Evolutionary conservation across 306 rosid genomes (phyloP).

Genomic region (Trifolium pratense): DNA sequence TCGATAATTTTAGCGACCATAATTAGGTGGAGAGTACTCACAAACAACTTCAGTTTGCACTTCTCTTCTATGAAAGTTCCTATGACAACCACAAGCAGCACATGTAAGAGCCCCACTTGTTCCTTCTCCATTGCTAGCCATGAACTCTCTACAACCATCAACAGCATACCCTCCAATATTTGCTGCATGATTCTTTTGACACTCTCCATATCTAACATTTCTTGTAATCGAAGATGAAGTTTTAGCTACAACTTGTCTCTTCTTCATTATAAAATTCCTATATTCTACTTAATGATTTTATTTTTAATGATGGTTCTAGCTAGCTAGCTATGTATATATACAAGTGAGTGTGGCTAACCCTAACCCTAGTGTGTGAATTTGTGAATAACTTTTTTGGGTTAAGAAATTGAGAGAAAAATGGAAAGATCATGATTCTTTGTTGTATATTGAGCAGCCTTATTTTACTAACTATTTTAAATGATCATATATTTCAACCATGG

Average conservation of each 20-base stretch:
- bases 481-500: conserved; percentile 39
- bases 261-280: conserved; percentile 65
- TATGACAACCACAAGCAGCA: conserved; percentile 94
- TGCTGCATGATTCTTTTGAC: conserved; percentile 94
- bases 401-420: conserved; percentile 33
- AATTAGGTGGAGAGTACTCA: conserved; percentile 85
- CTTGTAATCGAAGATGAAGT: conserved; percentile 68
- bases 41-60: conserved; percentile 91
- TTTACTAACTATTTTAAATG: conserved; percentile 48
- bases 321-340: conserved; percentile 15
- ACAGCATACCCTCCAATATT: conserved; percentile 87
- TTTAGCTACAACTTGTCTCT: conserved; percentile 66
- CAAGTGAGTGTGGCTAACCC: conserved; percentile 52
- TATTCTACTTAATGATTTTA: background rate
- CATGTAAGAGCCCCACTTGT: conserved; percentile 60
- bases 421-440: conserved; percentile 33
- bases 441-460: conserved; percentile 48
- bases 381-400: conserved; percentile 37
- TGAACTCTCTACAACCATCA: conserved; percentile 91
- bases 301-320: conserved; percentile 1
- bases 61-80: conserved; percentile 81
- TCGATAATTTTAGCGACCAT: conserved; percentile 29
- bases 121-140: conserved; percentile 74
- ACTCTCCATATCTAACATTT: conserved; percentile 75
- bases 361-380: conserved; percentile 63